A percentile compares a stretch with the other conserved stretches of the same genome.
phyloP scores from a whole-genome alignment of 371 early-diverging fungal species.

The Mortierella sp. region DNA sequence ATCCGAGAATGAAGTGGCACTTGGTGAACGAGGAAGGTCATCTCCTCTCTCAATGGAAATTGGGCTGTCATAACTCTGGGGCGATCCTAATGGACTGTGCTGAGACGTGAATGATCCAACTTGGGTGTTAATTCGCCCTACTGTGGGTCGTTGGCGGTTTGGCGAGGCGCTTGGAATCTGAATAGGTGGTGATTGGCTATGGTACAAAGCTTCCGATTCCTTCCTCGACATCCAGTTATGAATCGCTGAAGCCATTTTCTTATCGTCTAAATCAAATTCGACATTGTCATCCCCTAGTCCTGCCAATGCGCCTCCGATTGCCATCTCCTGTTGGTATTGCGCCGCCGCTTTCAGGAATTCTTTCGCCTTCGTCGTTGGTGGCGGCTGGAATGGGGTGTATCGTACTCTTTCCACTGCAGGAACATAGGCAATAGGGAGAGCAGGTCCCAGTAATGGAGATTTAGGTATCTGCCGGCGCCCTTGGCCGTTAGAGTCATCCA shows the following conservation, averaged over 20 bases:
- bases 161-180: slow-evolving; percentile 30
- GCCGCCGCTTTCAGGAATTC: slow-evolving; percentile 53
- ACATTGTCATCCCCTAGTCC: slow-evolving; percentile 33
- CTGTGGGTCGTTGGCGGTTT: slow-evolving; percentile 27
- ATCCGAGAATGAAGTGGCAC: slow-evolving; percentile 4
- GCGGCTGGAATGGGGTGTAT: slow-evolving; percentile 58
- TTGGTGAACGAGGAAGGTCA: slow-evolving; percentile 17
- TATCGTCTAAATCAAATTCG: slow-evolving; percentile 49
- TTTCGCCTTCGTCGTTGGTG: slow-evolving; percentile 54
- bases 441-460: slow-evolving; percentile 61
- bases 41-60: slow-evolving; percentile 1
- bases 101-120: slow-evolving; percentile 45
- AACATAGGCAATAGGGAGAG: slow-evolving; percentile 63
- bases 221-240: slow-evolving; percentile 54
- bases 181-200: slow-evolving; percentile 18
- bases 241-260: slow-evolving; percentile 47
- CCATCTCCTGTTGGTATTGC: slow-evolving; percentile 46
- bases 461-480: slow-evolving; percentile 52
- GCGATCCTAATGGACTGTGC: slow-evolving; percentile 30
- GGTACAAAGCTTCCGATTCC: slow-evolving; percentile 30
- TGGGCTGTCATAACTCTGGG: slow-evolving; percentile 30
- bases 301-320: slow-evolving; percentile 22
- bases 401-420: slow-evolving; percentile 65
- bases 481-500: slow-evolving; percentile 29
- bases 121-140: slow-evolving; percentile 31